Percentiles rank a stretch among this genome's conserved stretches.
Evolutionary conservation across 169 alveolate species (phyloP).

Genomic region (Plasmodium inui): DNA sequence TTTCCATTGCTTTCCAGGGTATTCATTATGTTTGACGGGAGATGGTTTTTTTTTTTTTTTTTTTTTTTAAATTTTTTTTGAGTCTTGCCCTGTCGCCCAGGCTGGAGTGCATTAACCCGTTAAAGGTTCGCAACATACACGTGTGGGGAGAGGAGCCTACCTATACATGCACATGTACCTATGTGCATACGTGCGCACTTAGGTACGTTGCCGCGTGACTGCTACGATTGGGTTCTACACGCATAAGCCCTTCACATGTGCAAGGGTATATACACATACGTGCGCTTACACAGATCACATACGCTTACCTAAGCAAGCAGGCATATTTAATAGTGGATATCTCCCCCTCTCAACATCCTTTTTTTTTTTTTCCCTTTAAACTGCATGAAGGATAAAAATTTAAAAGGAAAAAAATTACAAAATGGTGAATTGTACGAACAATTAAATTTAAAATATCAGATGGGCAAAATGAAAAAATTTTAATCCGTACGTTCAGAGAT

Average conservation of each 20-base stretch:
- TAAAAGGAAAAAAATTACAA: neutral
- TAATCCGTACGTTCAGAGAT: neutral
- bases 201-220: neutral
- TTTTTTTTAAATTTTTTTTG: conserved; percentile 25
- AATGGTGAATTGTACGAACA: neutral
- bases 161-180: neutral
- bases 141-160: neutral
- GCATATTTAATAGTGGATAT: neutral
- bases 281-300: neutral
- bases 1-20: conserved; percentile 15
- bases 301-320: neutral
- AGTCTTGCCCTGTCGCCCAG: too few species aligned
- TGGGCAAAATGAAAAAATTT: neutral
- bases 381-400: neutral
- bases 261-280: neutral
- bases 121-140: neutral
- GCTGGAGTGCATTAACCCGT: too few species aligned
- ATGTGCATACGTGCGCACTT: neutral
- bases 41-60: neutral
- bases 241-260: neutral
- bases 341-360: conserved; percentile 1
- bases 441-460: neutral
- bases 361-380: neutral
- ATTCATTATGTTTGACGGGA: conserved; percentile 30
- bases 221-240: neutral